These are phyloP conservation scores for Pilatotrama ljubarskyi DNA, from an alignment of 768 basidiomycete genomes.

Conservation along the genomic window DNA sequence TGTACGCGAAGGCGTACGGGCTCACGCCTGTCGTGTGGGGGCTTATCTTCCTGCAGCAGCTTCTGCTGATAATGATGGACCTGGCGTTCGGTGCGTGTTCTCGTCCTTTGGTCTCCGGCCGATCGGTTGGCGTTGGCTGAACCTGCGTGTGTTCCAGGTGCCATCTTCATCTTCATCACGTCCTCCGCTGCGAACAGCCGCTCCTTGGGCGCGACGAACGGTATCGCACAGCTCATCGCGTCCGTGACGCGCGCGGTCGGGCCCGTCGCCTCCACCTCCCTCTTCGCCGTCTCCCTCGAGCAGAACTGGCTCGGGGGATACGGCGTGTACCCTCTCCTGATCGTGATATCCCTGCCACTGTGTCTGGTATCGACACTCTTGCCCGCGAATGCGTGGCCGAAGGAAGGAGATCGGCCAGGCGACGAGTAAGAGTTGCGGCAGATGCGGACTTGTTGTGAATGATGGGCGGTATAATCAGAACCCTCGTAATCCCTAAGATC, in stretches of 20 bases:
- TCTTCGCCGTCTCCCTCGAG: slow-evolving; percentile 55
- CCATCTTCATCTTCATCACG: slow-evolving; percentile 35
- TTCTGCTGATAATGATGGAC: slow-evolving; percentile 29
- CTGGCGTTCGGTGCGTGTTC: slow-evolving; percentile 31
- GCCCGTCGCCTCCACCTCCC: slow-evolving; percentile 53
- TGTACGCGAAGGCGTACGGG: slow-evolving; percentile 23
- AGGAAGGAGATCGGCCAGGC: neutral
- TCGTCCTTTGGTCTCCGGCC: neutral
- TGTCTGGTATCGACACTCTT: slow-evolving; percentile 23
- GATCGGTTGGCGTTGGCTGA: neutral
- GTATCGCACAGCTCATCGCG: slow-evolving; percentile 53
- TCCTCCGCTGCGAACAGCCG: slow-evolving; percentile 30
- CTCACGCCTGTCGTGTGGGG: slow-evolving; percentile 26
- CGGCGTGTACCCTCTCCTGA: slow-evolving; percentile 36
- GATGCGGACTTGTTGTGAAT: neutral
- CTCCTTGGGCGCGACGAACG: slow-evolving; percentile 53
- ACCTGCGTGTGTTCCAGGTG: slow-evolving; percentile 9
- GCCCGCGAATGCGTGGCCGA: slow-evolving; percentile 27
- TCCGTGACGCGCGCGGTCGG: slow-evolving; percentile 51
- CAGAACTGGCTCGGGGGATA: slow-evolving; percentile 47
- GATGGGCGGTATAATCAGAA: too few relatives aligned
- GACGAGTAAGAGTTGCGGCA: neutral
- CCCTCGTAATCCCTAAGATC: too few relatives aligned
- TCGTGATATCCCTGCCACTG: slow-evolving; percentile 16
- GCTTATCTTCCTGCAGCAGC: slow-evolving; percentile 28